phyloP scores from a whole-genome alignment of 2,329 filamentous ascomycete species.

The Fusarium dlaminii region DNA sequence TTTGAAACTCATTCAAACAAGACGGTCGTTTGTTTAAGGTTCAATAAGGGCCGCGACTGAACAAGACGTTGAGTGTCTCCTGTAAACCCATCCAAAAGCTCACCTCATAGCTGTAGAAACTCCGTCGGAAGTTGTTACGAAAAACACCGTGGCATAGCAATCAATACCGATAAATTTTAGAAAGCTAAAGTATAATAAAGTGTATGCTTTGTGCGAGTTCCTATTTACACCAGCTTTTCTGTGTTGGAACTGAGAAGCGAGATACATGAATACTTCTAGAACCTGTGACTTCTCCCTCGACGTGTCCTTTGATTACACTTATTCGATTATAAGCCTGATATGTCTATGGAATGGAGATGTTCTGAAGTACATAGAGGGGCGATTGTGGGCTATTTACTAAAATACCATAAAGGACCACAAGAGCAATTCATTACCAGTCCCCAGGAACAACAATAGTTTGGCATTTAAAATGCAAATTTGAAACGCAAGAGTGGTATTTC shows the following conservation, averaged over 20 bases:
- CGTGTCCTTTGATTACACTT: too few relatives aligned
- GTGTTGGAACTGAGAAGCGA: too few relatives aligned
- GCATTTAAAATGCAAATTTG: constrained; percentile 4
- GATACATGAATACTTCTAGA: neutral
- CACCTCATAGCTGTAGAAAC: neutral
- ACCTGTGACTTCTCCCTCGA: neutral
- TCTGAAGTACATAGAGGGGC: neutral
- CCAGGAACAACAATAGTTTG: neutral
- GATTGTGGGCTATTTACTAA: neutral
- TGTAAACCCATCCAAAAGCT: neutral
- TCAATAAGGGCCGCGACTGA: neutral
- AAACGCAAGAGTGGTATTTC: constrained; percentile 25
- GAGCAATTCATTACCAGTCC: neutral
- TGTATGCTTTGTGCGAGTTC: neutral
- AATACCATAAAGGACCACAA: neutral
- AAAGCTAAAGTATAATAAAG: neutral
- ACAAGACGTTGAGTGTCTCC: neutral
- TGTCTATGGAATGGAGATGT: neutral
- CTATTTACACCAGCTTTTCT: too few relatives aligned
- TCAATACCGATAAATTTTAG: neutral
- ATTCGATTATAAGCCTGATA: too few relatives aligned
- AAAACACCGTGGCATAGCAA: neutral
- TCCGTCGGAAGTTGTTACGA: neutral
- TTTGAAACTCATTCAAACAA: neutral
- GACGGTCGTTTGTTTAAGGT: neutral